These are phyloP conservation scores for Rhizomucor miehei DNA, from an alignment of 371 early-diverging fungal genomes.

Conservation along the genomic window DNA sequence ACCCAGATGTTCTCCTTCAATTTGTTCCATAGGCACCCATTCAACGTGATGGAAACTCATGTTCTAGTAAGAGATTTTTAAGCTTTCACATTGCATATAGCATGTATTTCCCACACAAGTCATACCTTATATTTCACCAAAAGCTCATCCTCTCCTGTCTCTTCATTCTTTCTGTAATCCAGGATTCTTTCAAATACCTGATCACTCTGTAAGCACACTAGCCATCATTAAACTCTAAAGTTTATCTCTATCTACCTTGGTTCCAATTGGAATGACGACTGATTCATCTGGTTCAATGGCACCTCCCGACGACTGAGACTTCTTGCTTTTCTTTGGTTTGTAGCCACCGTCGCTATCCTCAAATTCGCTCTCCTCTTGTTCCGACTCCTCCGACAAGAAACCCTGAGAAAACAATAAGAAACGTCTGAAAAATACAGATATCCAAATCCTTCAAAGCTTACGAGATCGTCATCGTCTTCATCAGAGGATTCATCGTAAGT, in stretches of 20 bases:
- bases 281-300: conserved; percentile 17
- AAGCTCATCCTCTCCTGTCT: conserved; percentile 41
- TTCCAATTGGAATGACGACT: conserved; percentile 72
- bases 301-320: conserved; percentile 7
- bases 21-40: conserved; percentile 70
- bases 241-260: conserved; percentile 36
- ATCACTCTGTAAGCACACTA: not conserved
- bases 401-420: conserved; percentile 11
- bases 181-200: conserved; percentile 68
- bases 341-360: conserved; percentile 19
- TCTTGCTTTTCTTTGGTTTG: conserved; percentile 13
- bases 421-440: not conserved
- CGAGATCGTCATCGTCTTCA: conserved; percentile 37
- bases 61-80: conserved; percentile 23
- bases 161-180: conserved; percentile 49
- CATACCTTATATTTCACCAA: conserved; percentile 77
- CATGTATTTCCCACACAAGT: not conserved
- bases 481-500: conserved; percentile 45
- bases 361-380: conserved; percentile 27
- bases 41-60: conserved; percentile 83
- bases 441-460: conserved; percentile 3
- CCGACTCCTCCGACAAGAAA: conserved; percentile 27
- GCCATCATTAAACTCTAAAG: not conserved
- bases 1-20: conserved; percentile 71
- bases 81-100: not conserved